Percentiles rank a stretch among this genome's conserved stretches.
These are phyloP conservation scores for Suillus lakei DNA, from an alignment of 768 basidiomycete species.

Conservation along the genomic window DNA sequence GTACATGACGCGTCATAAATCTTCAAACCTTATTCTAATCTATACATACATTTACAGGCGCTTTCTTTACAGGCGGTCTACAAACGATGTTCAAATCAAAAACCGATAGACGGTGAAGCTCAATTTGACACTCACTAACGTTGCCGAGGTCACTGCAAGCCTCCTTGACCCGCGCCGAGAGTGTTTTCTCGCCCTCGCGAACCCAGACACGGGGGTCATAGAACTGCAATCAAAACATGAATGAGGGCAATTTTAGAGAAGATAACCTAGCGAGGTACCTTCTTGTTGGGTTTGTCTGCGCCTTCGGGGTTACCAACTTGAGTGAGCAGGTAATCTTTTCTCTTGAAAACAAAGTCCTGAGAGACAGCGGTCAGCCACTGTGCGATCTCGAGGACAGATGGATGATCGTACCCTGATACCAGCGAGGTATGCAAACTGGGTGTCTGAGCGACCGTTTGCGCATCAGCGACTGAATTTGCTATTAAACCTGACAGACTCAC, in stretches of 20 bases:
- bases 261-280: slow-evolving; percentile 48
- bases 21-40: not conserved
- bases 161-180: slow-evolving; percentile 84
- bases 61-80: slow-evolving; percentile 14
- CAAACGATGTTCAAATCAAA: slow-evolving; percentile 25
- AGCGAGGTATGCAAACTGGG: slow-evolving; percentile 87
- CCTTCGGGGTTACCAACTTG: slow-evolving; percentile 99
- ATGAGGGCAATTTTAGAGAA: slow-evolving; percentile 4
- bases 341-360: slow-evolving; percentile 84
- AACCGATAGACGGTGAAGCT: not conserved
- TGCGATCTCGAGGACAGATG: not conserved
- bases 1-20: not conserved
- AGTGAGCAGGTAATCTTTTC: slow-evolving; percentile 84
- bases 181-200: slow-evolving; percentile 96
- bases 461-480: slow-evolving; percentile 7
- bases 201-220: slow-evolving; percentile 99
- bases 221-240: slow-evolving; percentile 47
- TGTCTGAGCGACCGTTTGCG: slow-evolving; percentile 51
- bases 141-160: slow-evolving; percentile 92
- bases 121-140: slow-evolving; percentile 43
- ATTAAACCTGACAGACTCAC: slow-evolving; percentile 29
- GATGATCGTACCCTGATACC: slow-evolving; percentile 70
- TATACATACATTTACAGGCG: not conserved
- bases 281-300: slow-evolving; percentile 98
- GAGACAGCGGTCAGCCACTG: not conserved